Percentiles rank a stretch among this genome's conserved stretches.
phyloP scores from a whole-genome alignment of 164 flowering plant species.

The Annona squamosa region DNA sequence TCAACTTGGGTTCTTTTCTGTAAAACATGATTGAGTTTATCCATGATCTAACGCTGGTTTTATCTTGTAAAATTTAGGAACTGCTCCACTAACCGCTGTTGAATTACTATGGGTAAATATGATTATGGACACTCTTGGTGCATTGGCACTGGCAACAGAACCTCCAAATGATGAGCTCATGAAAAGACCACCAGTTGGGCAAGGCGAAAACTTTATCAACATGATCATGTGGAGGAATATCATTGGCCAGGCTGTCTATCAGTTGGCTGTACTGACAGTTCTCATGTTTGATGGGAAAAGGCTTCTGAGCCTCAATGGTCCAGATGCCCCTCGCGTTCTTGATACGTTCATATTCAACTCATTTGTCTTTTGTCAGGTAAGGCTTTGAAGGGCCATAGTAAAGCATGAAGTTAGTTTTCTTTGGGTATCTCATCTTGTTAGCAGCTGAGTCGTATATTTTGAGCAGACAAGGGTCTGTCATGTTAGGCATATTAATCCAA shows the following conservation, averaged over 20 bases:
- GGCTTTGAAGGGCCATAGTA: background rate
- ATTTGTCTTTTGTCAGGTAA: constrained; percentile 76
- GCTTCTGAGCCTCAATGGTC: constrained; percentile 39
- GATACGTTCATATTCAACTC: constrained; percentile 65
- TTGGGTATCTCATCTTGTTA: background rate
- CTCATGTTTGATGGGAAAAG: constrained; percentile 44
- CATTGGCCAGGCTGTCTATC: constrained; percentile 68
- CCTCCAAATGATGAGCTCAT: constrained; percentile 71
- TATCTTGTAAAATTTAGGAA: constrained; percentile 45
- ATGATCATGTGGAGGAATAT: constrained; percentile 74
- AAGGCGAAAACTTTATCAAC: constrained; percentile 45
- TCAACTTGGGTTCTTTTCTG: background rate
- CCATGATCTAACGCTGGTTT: background rate
- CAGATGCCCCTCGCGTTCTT: constrained; percentile 34
- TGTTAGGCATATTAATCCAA: no score
- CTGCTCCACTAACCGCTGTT: constrained; percentile 80
- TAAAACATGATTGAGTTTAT: background rate
- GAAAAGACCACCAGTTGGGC: constrained; percentile 57
- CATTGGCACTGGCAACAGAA: constrained; percentile 77
- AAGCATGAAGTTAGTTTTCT: background rate
- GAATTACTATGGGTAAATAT: constrained; percentile 85
- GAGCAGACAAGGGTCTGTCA: no score
- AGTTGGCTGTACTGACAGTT: constrained; percentile 38
- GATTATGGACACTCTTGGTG: constrained; percentile 90
- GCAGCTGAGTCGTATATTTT: background rate